Percentiles rank a stretch among this genome's conserved stretches.
Conservation (phyloP, 768 basidiomycete species). For the Amanita pseudoporphyria region DNA sequence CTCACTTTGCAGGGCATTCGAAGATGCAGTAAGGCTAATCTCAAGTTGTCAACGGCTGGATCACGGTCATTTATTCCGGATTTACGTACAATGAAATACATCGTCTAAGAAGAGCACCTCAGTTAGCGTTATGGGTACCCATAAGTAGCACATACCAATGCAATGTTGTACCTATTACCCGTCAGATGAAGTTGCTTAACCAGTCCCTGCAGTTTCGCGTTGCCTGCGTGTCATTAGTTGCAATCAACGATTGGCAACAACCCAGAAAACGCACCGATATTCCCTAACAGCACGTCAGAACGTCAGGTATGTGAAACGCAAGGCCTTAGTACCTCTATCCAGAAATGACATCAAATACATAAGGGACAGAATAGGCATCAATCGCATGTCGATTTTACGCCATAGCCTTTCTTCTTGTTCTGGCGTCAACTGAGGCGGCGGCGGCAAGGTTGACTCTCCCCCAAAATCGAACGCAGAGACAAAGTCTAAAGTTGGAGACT, state of each 20-base stretch:
- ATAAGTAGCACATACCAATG: slow-evolving; percentile 33
- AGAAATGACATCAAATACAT: slow-evolving; percentile 59
- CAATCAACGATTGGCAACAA: not conserved
- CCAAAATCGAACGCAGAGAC: slow-evolving; percentile 26
- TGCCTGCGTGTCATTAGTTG: slow-evolving; percentile 28
- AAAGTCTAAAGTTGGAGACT: too few relatives aligned
- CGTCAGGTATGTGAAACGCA: not conserved
- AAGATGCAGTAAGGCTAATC: slow-evolving; percentile 48
- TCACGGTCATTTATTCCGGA: not conserved
- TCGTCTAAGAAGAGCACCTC: slow-evolving; percentile 33
- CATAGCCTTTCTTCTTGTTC: slow-evolving; percentile 46
- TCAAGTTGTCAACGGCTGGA: not conserved
- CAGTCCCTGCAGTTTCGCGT: slow-evolving; percentile 60
- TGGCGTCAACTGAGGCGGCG: slow-evolving; percentile 33
- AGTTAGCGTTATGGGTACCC: not conserved
- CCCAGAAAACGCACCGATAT: slow-evolving; percentile 34
- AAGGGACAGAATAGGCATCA: slow-evolving; percentile 48
- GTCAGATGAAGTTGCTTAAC: slow-evolving; percentile 42
- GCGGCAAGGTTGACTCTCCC: slow-evolving; percentile 34
- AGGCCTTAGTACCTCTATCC: slow-evolving; percentile 37
- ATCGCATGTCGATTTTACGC: slow-evolving; percentile 46
- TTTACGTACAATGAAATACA: slow-evolving; percentile 55
- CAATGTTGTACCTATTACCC: slow-evolving; percentile 56
- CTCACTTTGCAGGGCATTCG: slow-evolving; percentile 64
- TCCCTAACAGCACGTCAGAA: slow-evolving; percentile 26